Evolutionary conservation across 176 grass and related monocot species (phyloP).

Genomic region (Tuctoria greenei): DNA sequence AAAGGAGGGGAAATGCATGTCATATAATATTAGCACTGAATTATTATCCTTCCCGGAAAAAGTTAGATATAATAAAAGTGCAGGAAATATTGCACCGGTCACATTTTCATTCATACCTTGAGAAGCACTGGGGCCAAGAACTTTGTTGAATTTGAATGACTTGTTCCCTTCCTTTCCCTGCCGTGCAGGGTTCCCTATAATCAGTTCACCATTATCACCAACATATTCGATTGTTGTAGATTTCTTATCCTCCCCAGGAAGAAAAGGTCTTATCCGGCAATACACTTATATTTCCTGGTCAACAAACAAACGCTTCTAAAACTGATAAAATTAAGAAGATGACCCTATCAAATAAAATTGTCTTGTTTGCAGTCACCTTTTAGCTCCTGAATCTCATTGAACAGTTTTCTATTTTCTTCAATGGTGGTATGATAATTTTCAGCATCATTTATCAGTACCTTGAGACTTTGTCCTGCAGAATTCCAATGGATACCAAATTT

Average conservation of each 20-base stretch:
- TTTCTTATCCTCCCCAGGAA: constrained; percentile 62
- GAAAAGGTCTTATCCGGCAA: constrained; percentile 90
- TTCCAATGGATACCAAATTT: constrained; percentile 16
- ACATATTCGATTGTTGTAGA: constrained; percentile 49
- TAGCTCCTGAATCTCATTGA: constrained; percentile 88
- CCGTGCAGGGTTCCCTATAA: constrained; percentile 59
- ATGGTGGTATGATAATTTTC: constrained; percentile 66
- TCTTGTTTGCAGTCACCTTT: constrained; percentile 57
- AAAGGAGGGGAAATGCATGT: background rate
- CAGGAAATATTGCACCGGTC: background rate
- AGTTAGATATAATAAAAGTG: background rate
- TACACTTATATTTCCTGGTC: constrained; percentile 89
- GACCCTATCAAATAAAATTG: background rate
- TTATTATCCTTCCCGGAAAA: constrained; percentile 8
- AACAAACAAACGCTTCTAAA: constrained; percentile 14
- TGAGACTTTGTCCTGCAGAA: constrained; percentile 41
- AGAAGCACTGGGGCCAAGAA: constrained; percentile 58
- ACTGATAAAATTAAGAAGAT: constrained; percentile 8
- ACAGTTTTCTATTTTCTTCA: constrained; percentile 71
- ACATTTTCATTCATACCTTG: constrained; percentile 58
- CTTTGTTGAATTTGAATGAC: constrained; percentile 81
- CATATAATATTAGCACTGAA: constrained; percentile 13
- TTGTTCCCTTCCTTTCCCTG: constrained; percentile 67
- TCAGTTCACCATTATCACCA: constrained; percentile 65
- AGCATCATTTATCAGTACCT: constrained; percentile 51